Evolutionary conservation across 306 rosid species (phyloP), one percentile per base, ranked within the genome.

Genomic region (Benincasa hispida): DNA sequence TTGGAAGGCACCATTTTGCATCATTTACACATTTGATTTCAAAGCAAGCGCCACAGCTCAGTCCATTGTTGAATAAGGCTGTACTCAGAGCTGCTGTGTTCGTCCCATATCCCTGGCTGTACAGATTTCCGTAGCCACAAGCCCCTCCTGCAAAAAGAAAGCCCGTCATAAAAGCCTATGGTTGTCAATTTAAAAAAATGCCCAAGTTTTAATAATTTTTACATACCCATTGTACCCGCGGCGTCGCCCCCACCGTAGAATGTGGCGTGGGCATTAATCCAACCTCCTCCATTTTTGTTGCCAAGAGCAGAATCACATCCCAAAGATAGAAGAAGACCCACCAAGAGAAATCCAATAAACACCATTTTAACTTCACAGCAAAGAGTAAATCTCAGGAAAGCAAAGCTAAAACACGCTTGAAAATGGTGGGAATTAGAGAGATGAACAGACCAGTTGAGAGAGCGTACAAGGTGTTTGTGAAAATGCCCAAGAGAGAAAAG

Each of bases 171-270:
- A 50, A 50, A 66, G 27, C 34, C 55, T 22, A 32, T 12, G 5
- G 8, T 42, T 6, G 66, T 8, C 19, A 30, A 47, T 5, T 8
- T 5, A 10, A 41, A 32, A 1, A 72, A 50, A 51, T 4, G 12
- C 61, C 3, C 25, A 79, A 51, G 32, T 74, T 41, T 25, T 10
- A 17, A 30, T 7, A n/a, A 4, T 15, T 15, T 63, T 55, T 0
- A 83, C 87, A 30, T 55, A 91, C 96, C 97, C 97, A 89, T 91
- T 72, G 97, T 91, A 27, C 96, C 96, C 55, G 97, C 75, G 10
- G 97, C 97, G 74, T 91, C 97, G 34, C 97, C 96, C 0, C 97
- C 97, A 6, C 96, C 97, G 67, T 91, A 91, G 85, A 91, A 91
- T 79, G 97, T 91, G 50, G 95, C 93, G 84, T 89, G 96, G 1